Base-by-base conservation (phyloP, 1,139 yeast genomes). In the Candida sojae region DNA sequence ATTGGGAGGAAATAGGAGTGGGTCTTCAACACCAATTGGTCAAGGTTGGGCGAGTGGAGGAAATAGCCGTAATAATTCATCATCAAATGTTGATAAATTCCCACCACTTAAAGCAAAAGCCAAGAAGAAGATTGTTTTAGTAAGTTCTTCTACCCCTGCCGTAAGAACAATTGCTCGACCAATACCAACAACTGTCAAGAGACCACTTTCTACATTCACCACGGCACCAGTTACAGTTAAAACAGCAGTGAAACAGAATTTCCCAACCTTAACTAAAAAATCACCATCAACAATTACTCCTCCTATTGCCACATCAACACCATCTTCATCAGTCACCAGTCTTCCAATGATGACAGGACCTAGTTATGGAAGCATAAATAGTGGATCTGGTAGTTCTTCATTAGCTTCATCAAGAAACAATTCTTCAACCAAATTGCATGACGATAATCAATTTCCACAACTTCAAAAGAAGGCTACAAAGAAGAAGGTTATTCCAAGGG, bases 401-500 rank as follows among this genome's bases (percentile, higher is more conserved):
- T 26, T 44, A n/a, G 30, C 48, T 3, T 34, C 51, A 21, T 34
- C 50, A n/a, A 32, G 51, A 40, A 46, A 46, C 21, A 35, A 49
- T 8, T 42, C 52, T 8, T 42, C 47, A 28, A 29, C 42, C 8
- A 39, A 54, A 6, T 39, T 58, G 2, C 55, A 28, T 8, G 33
- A 57, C 34, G 55, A 59, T 5, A 43, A 60, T 17, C 72, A 71
- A 51, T 75, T 74, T 51, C 80, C 80, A 1, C 68, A 73, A 2
- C 64, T 75, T 45, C 71, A 67, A 47, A 70, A 69, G 59, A 74
- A 73, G 52, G 47, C 59, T 21, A 57, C 57, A 4, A 73, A 71
- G 53, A 72, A 70, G 53, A 69, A 62, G 48, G 58, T 58, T 3
- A 68, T 75, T 42, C 79, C 79, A 1, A 59, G 77, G 43, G 79